Evolutionary conservation across 805 yeast species (phyloP).

Genomic region (Pichia membranifaciens): DNA sequence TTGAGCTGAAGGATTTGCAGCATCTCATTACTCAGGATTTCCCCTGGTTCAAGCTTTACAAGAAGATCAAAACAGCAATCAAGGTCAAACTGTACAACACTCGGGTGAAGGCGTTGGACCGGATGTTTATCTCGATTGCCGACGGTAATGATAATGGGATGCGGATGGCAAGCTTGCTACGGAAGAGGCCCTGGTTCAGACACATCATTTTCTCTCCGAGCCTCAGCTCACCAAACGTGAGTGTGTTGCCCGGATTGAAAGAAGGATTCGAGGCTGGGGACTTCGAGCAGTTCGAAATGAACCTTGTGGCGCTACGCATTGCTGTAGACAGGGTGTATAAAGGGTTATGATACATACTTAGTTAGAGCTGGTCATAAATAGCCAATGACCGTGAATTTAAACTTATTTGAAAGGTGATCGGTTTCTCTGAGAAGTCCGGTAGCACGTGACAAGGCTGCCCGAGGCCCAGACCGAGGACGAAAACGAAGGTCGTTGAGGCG

Average conservation of each 20-base stretch:
- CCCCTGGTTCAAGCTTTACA: conserved; percentile 68
- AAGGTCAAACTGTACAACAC: conserved; percentile 49
- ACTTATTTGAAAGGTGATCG: no score
- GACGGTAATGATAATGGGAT: conserved; percentile 10
- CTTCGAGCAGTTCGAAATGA: conserved; percentile 29
- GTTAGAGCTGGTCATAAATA: no score
- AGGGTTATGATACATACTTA: no score
- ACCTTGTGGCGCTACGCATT: conserved; percentile 11
- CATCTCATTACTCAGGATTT: conserved; percentile 53
- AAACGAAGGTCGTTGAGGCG: no score
- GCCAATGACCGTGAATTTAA: no score
- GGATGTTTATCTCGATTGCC: conserved; percentile 39
- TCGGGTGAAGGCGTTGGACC: conserved; percentile 49
- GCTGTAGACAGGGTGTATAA: conserved; percentile 5
- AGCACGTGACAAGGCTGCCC: no score
- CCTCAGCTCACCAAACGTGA: not conserved
- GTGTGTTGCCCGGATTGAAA: conserved; percentile 49
- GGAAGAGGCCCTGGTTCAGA: conserved; percentile 49
- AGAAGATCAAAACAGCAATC: conserved; percentile 54
- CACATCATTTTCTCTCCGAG: conserved; percentile 60
- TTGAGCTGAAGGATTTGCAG: conserved; percentile 33
- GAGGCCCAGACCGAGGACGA: no score
- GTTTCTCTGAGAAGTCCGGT: no score
- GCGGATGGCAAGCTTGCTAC: not conserved
- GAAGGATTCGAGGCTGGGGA: conserved; percentile 47